Evolutionary conservation across 2,329 filamentous ascomycete species (phyloP).

Genomic region (Pseudocercospora pini-densiflorae): DNA sequence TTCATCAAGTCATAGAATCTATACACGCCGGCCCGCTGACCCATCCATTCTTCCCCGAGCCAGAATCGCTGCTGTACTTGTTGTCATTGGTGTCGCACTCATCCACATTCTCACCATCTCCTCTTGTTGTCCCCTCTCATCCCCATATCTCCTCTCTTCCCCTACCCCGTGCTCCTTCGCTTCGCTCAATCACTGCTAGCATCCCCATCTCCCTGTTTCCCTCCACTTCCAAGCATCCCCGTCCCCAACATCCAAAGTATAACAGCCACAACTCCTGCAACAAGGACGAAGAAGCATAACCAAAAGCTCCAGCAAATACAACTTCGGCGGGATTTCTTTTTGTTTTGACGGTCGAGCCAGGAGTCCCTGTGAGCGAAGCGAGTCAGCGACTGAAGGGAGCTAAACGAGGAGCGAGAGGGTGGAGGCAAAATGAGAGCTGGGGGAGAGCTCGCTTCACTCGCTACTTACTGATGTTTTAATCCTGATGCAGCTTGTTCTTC

Average conservation of each 20-base stretch:
- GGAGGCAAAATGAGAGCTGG: no score
- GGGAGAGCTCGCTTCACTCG: no score
- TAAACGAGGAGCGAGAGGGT: no score
- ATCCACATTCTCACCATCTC: slow-evolving; percentile 8
- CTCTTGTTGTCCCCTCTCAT: no score
- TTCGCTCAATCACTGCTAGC: background rate
- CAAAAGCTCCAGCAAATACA: slow-evolving; percentile 56
- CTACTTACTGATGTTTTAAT: slow-evolving; percentile 47
- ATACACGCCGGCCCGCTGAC: background rate
- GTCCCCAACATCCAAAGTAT: slow-evolving; percentile 49
- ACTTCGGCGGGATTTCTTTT: slow-evolving; percentile 53
- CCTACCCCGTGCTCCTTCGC: no score
- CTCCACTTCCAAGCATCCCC: slow-evolving; percentile 17
- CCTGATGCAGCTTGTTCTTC: slow-evolving; percentile 45
- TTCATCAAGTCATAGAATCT: background rate
- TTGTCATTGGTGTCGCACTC: background rate
- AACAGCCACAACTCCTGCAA: slow-evolving; percentile 51
- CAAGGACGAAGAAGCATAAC: slow-evolving; percentile 49
- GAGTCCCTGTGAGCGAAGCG: slow-evolving; percentile 47
- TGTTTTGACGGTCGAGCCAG: slow-evolving; percentile 58
- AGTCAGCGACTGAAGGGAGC: no score
- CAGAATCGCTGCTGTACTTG: background rate
- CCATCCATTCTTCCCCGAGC: no score
- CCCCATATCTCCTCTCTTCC: background rate
- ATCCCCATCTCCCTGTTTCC: slow-evolving; percentile 10